Conservation (phyloP, 2,329 filamentous ascomycete genomes). For the Chaetomium globosum region DNA sequence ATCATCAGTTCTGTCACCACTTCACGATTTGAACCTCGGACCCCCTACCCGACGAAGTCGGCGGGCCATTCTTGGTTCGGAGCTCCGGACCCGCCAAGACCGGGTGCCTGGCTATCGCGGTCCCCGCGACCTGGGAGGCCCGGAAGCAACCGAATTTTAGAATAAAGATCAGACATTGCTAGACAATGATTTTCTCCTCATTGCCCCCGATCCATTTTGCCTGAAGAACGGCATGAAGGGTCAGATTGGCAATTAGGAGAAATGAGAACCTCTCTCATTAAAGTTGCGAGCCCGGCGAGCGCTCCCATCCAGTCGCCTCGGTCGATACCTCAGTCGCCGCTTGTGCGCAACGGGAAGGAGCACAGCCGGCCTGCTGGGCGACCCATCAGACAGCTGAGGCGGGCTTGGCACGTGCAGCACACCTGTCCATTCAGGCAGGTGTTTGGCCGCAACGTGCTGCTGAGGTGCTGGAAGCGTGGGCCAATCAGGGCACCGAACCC, state of each 20-base stretch:
- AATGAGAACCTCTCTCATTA: background rate
- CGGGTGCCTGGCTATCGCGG: too few species aligned
- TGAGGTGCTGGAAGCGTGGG: background rate
- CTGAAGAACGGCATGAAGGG: background rate
- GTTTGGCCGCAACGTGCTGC: slow-evolving; percentile 24
- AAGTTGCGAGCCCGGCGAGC: background rate
- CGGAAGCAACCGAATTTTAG: too few species aligned
- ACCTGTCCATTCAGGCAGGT: slow-evolving; percentile 36
- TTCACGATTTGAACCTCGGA: background rate
- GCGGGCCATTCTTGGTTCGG: background rate
- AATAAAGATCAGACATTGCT: too few species aligned
- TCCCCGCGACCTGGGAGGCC: background rate
- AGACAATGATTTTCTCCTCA: too few species aligned
- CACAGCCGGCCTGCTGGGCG: background rate
- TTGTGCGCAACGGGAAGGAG: slow-evolving; percentile 19
- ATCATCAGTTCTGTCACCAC: too few species aligned
- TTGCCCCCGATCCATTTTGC: too few species aligned
- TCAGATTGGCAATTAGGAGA: background rate
- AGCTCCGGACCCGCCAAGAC: background rate
- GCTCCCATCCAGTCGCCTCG: background rate
- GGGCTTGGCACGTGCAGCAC: slow-evolving; percentile 26
- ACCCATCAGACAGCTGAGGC: background rate
- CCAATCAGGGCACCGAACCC: slow-evolving; percentile 30
- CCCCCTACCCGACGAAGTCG: background rate
- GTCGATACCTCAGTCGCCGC: slow-evolving; percentile 2